Evolutionary conservation across 2,329 filamentous ascomycete species (phyloP).

Genomic region (Blastomyces emzantsi): DNA sequence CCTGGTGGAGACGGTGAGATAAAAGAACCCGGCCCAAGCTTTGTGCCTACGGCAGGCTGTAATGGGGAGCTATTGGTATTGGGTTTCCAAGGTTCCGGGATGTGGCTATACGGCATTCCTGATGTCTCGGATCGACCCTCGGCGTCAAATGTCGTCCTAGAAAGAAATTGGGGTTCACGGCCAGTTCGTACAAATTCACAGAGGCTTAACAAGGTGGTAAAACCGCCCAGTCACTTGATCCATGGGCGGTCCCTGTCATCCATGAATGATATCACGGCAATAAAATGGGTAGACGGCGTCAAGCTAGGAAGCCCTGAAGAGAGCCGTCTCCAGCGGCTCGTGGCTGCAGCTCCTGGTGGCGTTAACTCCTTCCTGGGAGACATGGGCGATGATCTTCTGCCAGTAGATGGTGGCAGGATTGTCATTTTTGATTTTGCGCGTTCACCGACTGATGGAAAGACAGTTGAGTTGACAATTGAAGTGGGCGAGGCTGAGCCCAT

Average conservation of each 20-base stretch:
- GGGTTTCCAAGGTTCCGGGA: conserved; percentile 60
- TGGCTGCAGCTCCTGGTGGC: conserved; percentile 65
- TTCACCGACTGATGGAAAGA: conserved; percentile 46
- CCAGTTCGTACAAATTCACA: conserved; percentile 18
- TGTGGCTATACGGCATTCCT: conserved; percentile 74
- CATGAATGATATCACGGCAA: conserved; percentile 54
- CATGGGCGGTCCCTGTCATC: conserved; percentile 57
- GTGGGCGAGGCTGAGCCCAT: conserved; percentile 63
- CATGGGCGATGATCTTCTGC: conserved; percentile 62
- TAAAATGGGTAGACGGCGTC: conserved; percentile 61
- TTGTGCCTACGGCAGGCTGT: conserved; percentile 59
- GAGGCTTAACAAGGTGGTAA: conserved; percentile 30
- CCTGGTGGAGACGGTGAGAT: conserved; percentile 43
- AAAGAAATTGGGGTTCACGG: conserved; percentile 17
- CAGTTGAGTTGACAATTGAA: conserved; percentile 58
- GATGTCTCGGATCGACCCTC: conserved; percentile 39
- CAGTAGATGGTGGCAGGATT: conserved; percentile 69
- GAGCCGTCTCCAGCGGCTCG: conserved; percentile 39
- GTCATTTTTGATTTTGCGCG: conserved; percentile 67
- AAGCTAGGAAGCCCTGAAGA: conserved; percentile 38
- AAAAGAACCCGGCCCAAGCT: conserved; percentile 57
- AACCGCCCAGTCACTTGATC: conserved; percentile 57
- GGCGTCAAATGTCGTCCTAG: conserved; percentile 16
- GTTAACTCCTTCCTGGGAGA: conserved; percentile 45
- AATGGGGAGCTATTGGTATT: conserved; percentile 63